Base-by-base conservation (phyloP, 1,139 yeast species). In the Debaryomyces subglobosus region DNA sequence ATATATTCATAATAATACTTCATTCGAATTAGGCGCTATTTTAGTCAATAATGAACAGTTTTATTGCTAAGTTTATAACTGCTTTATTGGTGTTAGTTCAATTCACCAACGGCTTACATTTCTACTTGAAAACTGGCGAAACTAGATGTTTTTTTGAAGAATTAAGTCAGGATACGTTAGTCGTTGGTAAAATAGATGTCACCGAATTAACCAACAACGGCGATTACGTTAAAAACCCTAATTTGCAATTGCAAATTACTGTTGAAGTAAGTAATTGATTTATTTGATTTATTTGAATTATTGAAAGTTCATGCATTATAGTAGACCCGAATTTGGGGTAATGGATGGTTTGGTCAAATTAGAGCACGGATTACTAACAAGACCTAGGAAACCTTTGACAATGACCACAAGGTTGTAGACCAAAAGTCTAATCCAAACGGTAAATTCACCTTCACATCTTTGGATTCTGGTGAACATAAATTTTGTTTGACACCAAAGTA, bases 141-240 rank as follows among this genome's bases (percentile, higher is more conserved):
- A 65, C 72, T 43, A 69, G 77, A 55, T 77, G 81, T 59, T 77
- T 77, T 59, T 76, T 60, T 55, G 81, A 77, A 57, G 79, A 74
- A 44, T 72, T 77, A 57, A 72, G 67, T 23, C 64, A 63, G 40
- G 71, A 74, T 47, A 69, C 79, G 12, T 71, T 77, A 53, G 72
- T 76, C 30, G 77, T 74, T 40, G 79, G 80, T 44, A 71, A 68
- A 54, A 68, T 76, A 44, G 78, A 75, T 57, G 79, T 78, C 13
- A 64, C 62, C 48, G 79, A 76, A 53, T 63, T 54, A 44, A 60
- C 63, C 51, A 75, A 71, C 15, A 62, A 63, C 45, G 57, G 63
- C 35, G 67, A 63, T 25, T 77, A 71, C 59, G 48, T 54, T 47
- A 62, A 66, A 52, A 68, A 69, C 56, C 53, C 52, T 30, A 61